Evolutionary conservation across 257 asterid species (phyloP).

Genomic region (Gentiana dahurica): DNA sequence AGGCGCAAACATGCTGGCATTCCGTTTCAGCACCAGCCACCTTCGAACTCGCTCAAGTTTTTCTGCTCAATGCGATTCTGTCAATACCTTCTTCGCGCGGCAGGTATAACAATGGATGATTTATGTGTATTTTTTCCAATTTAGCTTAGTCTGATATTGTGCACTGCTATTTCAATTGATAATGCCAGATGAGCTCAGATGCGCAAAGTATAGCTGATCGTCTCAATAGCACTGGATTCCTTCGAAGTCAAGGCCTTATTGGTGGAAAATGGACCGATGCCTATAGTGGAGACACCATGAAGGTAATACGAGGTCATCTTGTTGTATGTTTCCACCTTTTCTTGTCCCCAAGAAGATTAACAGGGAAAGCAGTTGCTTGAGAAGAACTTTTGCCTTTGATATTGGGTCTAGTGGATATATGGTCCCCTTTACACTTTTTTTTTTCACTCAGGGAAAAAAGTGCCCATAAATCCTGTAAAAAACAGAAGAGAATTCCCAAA

Average conservation of each 20-base stretch:
- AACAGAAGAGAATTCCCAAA: background rate
- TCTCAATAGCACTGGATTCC: slow-evolving; percentile 62
- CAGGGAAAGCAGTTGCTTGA: background rate
- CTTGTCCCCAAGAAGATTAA: background rate
- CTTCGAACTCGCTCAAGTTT: background rate
- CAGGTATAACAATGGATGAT: slow-evolving; percentile 5
- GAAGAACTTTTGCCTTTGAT: no score
- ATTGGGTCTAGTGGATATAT: no score
- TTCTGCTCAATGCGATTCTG: background rate
- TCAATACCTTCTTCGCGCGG: slow-evolving; percentile 5
- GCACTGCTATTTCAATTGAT: background rate
- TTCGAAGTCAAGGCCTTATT: slow-evolving; percentile 65
- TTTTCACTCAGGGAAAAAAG: no score
- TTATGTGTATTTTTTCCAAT: background rate
- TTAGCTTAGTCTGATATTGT: background rate
- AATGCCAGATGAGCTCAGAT: slow-evolving; percentile 56
- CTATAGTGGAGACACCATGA: slow-evolving; percentile 70
- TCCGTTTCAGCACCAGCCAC: background rate
- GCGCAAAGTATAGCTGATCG: slow-evolving; percentile 49
- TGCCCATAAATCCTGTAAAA: background rate
- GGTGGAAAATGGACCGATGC: slow-evolving; percentile 98
- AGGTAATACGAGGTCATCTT: slow-evolving; percentile 33
- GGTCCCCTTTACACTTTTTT: no score
- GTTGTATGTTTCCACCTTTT: background rate
- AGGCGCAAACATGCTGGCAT: background rate